These are phyloP conservation scores for Solanum sparsipilum DNA, from an alignment of 257 asterid genomes.

Conservation along the genomic window DNA sequence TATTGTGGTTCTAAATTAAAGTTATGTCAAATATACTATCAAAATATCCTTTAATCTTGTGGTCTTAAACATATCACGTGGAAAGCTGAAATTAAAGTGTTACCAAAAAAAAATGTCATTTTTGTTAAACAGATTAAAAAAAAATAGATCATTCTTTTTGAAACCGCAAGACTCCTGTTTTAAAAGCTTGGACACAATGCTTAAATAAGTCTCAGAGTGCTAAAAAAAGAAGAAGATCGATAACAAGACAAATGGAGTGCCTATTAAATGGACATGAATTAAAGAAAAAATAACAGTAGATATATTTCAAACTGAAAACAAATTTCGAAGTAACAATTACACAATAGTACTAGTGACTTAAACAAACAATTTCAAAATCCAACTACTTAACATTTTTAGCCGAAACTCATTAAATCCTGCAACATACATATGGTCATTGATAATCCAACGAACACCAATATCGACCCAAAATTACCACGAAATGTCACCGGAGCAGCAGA, in stretches of 20 bases:
- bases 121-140: too few species aligned
- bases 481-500: constrained; percentile 20
- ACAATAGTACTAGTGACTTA: background rate
- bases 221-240: background rate
- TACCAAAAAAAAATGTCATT: background rate
- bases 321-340: background rate
- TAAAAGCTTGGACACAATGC: background rate
- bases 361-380: background rate
- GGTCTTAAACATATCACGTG: too few species aligned
- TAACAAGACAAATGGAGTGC: background rate
- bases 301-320: background rate
- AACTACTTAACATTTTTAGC: background rate
- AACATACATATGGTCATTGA: background rate
- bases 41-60: too few species aligned
- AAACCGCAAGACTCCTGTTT: background rate
- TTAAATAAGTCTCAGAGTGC: background rate
- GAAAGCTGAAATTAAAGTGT: too few species aligned
- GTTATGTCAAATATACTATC: too few species aligned
- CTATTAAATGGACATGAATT: background rate
- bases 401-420: background rate
- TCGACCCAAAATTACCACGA: background rate
- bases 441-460: background rate
- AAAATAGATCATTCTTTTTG: too few species aligned
- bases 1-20: background rate
- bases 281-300: too few species aligned